Evolutionary conservation across 2,329 filamentous ascomycete species (phyloP).

Genomic region (Magnaporthiopsis incrustans): DNA sequence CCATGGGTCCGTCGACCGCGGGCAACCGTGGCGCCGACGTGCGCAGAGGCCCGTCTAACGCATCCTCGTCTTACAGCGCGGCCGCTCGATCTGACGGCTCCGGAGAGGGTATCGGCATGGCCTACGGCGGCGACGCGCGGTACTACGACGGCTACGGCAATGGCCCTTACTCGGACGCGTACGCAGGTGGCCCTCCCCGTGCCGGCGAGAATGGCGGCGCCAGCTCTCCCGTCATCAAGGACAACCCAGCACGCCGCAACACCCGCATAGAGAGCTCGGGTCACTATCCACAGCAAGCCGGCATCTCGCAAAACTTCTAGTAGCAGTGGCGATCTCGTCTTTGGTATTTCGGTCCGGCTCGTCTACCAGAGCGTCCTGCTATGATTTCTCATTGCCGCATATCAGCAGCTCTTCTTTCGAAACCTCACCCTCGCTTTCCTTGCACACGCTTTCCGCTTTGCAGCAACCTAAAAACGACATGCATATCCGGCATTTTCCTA

Average conservation of each 20-base stretch:
- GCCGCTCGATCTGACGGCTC: constrained; percentile 66
- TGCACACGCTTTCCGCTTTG: background rate
- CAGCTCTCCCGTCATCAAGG: constrained; percentile 67
- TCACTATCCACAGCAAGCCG: constrained; percentile 84
- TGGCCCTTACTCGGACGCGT: constrained; percentile 45
- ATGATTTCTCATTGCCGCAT: background rate
- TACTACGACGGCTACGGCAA: constrained; percentile 54
- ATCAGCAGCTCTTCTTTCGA: background rate
- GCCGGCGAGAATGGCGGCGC: constrained; percentile 44
- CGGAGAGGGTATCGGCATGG: constrained; percentile 39
- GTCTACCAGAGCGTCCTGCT: background rate
- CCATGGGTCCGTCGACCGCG: constrained; percentile 65
- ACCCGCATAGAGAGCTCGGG: constrained; percentile 89
- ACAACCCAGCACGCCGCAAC: constrained; percentile 86
- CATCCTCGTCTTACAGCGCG: constrained; percentile 89
- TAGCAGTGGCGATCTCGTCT: background rate
- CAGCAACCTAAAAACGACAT: background rate
- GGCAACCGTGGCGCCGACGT: constrained; percentile 62
- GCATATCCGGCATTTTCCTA: background rate
- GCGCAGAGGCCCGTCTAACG: constrained; percentile 85
- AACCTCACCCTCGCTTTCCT: background rate
- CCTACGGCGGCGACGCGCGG: constrained; percentile 37
- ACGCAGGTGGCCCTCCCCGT: constrained; percentile 23
- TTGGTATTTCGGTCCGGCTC: background rate
- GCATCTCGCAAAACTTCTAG: constrained; percentile 96